These are phyloP conservation scores for Aspergillus egyptiacus DNA, from an alignment of 495 filamentous ascomycete genomes.

Conservation along the genomic window DNA sequence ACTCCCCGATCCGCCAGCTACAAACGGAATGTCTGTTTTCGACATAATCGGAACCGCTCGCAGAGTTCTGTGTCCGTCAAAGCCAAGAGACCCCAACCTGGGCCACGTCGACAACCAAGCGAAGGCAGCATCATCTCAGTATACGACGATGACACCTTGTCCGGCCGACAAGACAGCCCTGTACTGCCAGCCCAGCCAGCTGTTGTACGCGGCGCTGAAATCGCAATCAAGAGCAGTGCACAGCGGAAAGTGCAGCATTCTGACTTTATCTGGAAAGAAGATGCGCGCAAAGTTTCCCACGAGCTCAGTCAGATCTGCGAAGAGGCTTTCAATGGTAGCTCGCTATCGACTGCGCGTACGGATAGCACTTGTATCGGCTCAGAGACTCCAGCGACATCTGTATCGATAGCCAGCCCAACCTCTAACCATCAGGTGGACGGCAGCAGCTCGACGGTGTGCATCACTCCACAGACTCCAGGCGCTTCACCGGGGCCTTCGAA, in stretches of 20 bases:
- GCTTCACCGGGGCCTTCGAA: constrained; percentile 32
- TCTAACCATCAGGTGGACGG: constrained; percentile 19
- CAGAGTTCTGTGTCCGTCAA: constrained; percentile 31
- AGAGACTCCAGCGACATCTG: constrained; percentile 50
- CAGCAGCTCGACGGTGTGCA: neutral
- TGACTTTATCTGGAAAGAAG: constrained; percentile 51
- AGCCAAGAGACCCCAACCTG: constrained; percentile 11
- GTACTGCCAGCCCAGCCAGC: constrained; percentile 36
- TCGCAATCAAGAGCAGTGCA: constrained; percentile 22
- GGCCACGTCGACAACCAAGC: constrained; percentile 24
- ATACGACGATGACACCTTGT: constrained; percentile 15
- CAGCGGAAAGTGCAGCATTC: constrained; percentile 39
- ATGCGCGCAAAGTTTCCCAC: constrained; percentile 58
- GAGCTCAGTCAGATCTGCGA: constrained; percentile 65
- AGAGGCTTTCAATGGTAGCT: constrained; percentile 76
- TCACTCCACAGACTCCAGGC: neutral
- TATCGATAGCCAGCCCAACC: constrained; percentile 33
- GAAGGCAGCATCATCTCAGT: constrained; percentile 26
- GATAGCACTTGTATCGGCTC: constrained; percentile 37
- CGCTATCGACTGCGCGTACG: constrained; percentile 45
- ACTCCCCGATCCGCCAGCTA: constrained; percentile 53
- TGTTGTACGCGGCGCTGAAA: constrained; percentile 29
- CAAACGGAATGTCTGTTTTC: constrained; percentile 79
- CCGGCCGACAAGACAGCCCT: constrained; percentile 29
- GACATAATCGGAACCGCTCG: constrained; percentile 47